Evolutionary conservation across 2,329 filamentous ascomycete genomes (phyloP).

Genomic region (Corynespora cassiicola): DNA sequence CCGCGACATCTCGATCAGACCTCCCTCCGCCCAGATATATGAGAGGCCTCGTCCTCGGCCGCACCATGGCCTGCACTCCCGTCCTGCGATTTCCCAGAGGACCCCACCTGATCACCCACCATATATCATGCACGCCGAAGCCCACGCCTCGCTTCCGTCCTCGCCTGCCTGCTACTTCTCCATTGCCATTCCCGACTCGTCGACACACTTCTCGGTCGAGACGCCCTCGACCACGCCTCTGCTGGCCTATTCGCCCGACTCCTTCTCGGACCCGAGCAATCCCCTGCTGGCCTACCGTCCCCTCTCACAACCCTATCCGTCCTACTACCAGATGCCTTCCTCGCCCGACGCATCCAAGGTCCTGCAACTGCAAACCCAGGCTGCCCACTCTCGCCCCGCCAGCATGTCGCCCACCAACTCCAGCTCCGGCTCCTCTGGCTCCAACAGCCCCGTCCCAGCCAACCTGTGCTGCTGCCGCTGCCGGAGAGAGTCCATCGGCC

Average conservation of each 20-base stretch:
- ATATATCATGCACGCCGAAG: constrained; percentile 20
- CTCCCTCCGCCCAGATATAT: constrained; percentile 4
- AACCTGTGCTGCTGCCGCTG: constrained; percentile 42
- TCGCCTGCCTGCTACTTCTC: constrained; percentile 42
- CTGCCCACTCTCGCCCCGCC: constrained; percentile 37
- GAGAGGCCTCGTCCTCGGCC: constrained; percentile 7
- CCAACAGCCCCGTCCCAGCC: constrained; percentile 18
- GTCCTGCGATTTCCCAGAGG: constrained; percentile 2
- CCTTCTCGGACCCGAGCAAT: constrained; percentile 36
- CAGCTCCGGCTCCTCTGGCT: constrained; percentile 15
- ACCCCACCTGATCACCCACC: constrained; percentile 3
- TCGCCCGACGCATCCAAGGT: constrained; percentile 40
- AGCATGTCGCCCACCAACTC: constrained; percentile 16
- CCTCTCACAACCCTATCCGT: no score
- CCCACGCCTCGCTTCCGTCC: constrained; percentile 15
- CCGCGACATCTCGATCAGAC: no score
- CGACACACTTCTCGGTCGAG: constrained; percentile 39
- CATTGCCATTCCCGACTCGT: constrained; percentile 28
- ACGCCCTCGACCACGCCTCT: constrained; percentile 32
- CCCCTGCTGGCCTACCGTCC: constrained; percentile 44
- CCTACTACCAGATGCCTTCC: constrained; percentile 24
- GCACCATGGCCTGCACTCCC: constrained; percentile 1
- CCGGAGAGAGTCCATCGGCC: constrained; percentile 33
- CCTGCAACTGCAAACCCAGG: constrained; percentile 47
- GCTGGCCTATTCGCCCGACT: constrained; percentile 29